Evolutionary conservation across 75 land plant genomes (phyloP).

Genomic region (Pinus taeda): DNA sequence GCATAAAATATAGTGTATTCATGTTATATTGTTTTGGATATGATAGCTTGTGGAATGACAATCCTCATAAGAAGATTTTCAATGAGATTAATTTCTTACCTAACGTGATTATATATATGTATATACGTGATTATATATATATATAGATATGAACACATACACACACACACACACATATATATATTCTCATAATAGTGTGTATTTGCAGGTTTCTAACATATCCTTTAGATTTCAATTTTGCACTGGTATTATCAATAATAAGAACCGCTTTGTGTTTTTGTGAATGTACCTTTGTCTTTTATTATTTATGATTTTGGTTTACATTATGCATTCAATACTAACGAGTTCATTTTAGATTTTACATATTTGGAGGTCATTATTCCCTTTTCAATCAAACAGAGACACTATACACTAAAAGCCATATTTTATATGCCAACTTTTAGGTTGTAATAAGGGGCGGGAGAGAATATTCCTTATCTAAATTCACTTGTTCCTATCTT

Average conservation of each 20-base stretch:
- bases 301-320: not conserved
- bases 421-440: not conserved
- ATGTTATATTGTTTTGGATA: not conserved
- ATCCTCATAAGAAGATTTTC: not conserved
- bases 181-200: not conserved
- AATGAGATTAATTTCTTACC: not conserved
- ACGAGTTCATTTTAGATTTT: too few relatives aligned
- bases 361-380: too few relatives aligned
- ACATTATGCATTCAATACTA: too few relatives aligned
- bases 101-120: not conserved
- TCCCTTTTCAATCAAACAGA: not conserved
- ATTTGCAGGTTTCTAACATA: not conserved
- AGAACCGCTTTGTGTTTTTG: not conserved
- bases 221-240: constrained; percentile 9
- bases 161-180: too few relatives aligned
- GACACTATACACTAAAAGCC: not conserved
- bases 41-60: too few relatives aligned
- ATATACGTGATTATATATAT: too few relatives aligned
- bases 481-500: not conserved
- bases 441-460: not conserved
- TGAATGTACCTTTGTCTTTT: too few relatives aligned
- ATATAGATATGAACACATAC: too few relatives aligned
- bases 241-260: constrained; percentile 3
- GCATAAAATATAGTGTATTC: too few relatives aligned
- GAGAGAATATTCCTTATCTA: not conserved